A percentile compares a stretch with the other conserved stretches of the same genome.
These are phyloP conservation scores for Phialemoniopsis sp. DNA, from an alignment of 2,329 filamentous ascomycete genomes.

Conservation along the genomic window DNA sequence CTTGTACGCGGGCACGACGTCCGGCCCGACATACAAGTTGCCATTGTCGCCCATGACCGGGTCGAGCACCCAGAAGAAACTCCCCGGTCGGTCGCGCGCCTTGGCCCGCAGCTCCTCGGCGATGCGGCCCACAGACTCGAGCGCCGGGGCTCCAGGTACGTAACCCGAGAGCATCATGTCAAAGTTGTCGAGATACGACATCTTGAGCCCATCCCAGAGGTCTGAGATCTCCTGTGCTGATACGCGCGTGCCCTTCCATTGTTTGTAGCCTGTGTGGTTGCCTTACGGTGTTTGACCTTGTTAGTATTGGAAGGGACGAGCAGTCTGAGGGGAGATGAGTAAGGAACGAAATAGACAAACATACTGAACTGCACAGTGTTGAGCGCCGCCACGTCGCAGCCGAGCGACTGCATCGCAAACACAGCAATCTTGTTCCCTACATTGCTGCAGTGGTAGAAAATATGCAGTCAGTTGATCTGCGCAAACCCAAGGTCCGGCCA, in stretches of 20 bases:
- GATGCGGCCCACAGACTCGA: conserved; percentile 80
- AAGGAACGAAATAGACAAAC: too few species aligned
- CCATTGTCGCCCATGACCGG: conserved; percentile 99
- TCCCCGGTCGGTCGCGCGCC: conserved; percentile 57
- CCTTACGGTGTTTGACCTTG: conserved; percentile 57
- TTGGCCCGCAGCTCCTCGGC: conserved; percentile 73
- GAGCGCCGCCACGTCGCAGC: conserved; percentile 88
- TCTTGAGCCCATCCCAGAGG: conserved; percentile 78
- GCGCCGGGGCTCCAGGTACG: conserved; percentile 79
- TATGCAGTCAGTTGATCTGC: conserved; percentile 7
- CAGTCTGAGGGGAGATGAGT: not conserved
- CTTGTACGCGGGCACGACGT: conserved; percentile 90
- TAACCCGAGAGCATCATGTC: conserved; percentile 95
- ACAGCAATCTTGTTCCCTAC: conserved; percentile 97
- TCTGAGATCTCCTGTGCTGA: conserved; percentile 79
- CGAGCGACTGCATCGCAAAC: conserved; percentile 88
- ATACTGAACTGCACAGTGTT: conserved; percentile 98
- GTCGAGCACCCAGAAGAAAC: conserved; percentile 96
- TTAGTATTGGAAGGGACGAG: not conserved
- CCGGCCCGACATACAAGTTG: conserved; percentile 82
- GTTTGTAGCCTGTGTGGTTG: conserved; percentile 91
- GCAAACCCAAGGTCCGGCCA: too few species aligned
- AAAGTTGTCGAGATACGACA: conserved; percentile 83
- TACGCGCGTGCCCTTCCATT: conserved; percentile 80
- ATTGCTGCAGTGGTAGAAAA: conserved; percentile 59